Evolutionary conservation across 1,139 yeast species (phyloP), one percentile per base, ranked within the genome.

Genomic region (Starmera stellimalicola): DNA sequence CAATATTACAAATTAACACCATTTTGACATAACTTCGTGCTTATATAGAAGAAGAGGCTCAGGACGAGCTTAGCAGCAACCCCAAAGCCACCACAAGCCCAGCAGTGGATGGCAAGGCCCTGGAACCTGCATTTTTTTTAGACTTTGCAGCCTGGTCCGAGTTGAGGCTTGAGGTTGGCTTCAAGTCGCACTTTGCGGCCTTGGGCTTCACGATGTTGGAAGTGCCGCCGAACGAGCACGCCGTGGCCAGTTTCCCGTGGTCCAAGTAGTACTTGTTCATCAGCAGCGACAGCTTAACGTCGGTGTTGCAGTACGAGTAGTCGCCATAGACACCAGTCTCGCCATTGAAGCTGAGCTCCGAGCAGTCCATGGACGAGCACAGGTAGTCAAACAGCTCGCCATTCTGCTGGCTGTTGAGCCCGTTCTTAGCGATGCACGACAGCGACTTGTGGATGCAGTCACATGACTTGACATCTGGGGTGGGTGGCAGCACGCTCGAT

Each of bases 151-250:
- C 66, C 41, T 78, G 77, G 36, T 77, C 58, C 24, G 67, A 55
- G n/a, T n/a, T n/a, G n/a, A n/a, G n/a, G n/a, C n/a, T n/a, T n/a
- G n/a, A n/a, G n/a, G n/a, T n/a, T n/a, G n/a, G n/a, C n/a, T n/a
- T n/a, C n/a, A n/a, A n/a, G 12, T 22, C 25, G 12, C 25, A 22
- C 11, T 22, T n/a, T 7, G 25, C 14, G 7, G 14, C 12, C 6
- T n/a, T 8, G 6, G 25, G 25, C 12, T 22, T 22, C 6, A 22
- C 25, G 3, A 8, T 6, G 12, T 22, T n/a, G 6, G 83, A 85
- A 39, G 78, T 67, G 37, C 93, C 91, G 38, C 59, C 57, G 60
- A 80, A 81, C 54, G 69, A 71, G 67, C 93, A 81, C 33, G 78
- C 83, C 32, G 67, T 55, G 6, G 43, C 41, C 16, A 55, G 41